phyloP scores from a whole-genome alignment of 768 basidiomycete genomes.

The Serendipita sp. region DNA sequence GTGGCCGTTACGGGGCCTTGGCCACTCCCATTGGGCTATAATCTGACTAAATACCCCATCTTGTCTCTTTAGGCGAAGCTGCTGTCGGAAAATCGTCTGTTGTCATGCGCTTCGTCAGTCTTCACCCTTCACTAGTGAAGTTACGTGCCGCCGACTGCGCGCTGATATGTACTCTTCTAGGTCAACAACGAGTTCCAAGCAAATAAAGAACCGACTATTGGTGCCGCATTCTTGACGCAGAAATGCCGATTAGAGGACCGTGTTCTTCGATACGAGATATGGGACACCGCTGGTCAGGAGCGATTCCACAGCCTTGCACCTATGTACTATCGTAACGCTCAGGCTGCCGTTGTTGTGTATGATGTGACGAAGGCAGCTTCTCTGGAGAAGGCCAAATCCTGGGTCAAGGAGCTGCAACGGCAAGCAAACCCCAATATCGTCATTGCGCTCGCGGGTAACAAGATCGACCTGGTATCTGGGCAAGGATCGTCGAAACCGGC shows the following conservation, averaged over 20 bases:
- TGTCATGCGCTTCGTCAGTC: conserved; percentile 82
- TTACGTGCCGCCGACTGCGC: neutral
- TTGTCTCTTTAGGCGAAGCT: conserved; percentile 58
- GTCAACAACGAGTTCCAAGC: conserved; percentile 96
- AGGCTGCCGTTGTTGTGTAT: conserved; percentile 95
- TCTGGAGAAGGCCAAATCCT: conserved; percentile 96
- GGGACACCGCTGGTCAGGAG: conserved; percentile 93
- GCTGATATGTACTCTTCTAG: conserved; percentile 22
- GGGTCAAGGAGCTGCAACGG: conserved; percentile 97
- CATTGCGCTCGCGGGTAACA: conserved; percentile 96
- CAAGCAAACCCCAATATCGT: conserved; percentile 99
- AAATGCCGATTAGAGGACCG: conserved; percentile 92
- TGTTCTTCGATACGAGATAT: conserved; percentile 86
- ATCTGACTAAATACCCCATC: neutral
- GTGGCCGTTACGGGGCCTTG: neutral
- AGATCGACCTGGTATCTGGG: conserved; percentile 60
- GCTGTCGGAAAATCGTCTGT: conserved; percentile 99
- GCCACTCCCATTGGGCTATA: neutral
- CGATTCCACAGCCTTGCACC: conserved; percentile 96
- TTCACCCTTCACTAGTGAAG: neutral
- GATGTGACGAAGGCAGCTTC: conserved; percentile 93
- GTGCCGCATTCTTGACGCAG: conserved; percentile 89
- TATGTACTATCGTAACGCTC: conserved; percentile 98
- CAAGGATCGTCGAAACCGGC: conserved; percentile 42
- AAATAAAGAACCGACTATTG: conserved; percentile 98